A percentile compares a stretch with the other conserved stretches of the same genome.
Conservation (phyloP, 768 basidiomycete species). For the Hypholoma sublateritium region DNA sequence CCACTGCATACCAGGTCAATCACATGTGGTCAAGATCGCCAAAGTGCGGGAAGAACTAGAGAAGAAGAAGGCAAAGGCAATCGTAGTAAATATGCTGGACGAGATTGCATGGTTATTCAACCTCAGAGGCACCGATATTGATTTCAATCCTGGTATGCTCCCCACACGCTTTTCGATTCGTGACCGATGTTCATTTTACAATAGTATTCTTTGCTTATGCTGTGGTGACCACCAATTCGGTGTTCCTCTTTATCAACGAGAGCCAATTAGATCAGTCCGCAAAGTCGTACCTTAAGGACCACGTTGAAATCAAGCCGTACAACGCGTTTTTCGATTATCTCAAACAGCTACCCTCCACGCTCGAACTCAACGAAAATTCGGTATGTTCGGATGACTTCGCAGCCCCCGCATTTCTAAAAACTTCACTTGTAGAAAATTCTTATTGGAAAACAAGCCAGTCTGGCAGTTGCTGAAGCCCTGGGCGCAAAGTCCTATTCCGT, state of each 20-base stretch:
- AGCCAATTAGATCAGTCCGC: constrained; percentile 46
- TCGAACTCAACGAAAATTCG: constrained; percentile 31
- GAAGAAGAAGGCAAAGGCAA: constrained; percentile 64
- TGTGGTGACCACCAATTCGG: constrained; percentile 59
- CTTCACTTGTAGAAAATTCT: constrained; percentile 57
- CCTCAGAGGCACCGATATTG: constrained; percentile 88
- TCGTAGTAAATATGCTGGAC: constrained; percentile 87
- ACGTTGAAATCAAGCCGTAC: constrained; percentile 73
- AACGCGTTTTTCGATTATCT: constrained; percentile 65
- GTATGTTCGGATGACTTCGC: constrained; percentile 21
- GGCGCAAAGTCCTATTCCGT: constrained; percentile 65
- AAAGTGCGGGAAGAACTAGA: constrained; percentile 62
- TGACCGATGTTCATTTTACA: neutral
- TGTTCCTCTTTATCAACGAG: constrained; percentile 69
- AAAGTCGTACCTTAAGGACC: constrained; percentile 47
- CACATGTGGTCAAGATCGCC: constrained; percentile 64
- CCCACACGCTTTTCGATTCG: neutral
- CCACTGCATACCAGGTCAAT: constrained; percentile 44
- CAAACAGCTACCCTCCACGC: constrained; percentile 39
- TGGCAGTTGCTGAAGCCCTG: constrained; percentile 81
- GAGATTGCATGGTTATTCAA: constrained; percentile 96
- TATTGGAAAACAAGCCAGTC: constrained; percentile 73
- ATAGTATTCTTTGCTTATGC: constrained; percentile 95
- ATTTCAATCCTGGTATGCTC: constrained; percentile 64
- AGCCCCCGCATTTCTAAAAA: neutral